Evolutionary conservation across 2,329 filamentous ascomycete species (phyloP), one percentile per base, ranked within the genome.

Genomic region (Colletotrichum sp.): DNA sequence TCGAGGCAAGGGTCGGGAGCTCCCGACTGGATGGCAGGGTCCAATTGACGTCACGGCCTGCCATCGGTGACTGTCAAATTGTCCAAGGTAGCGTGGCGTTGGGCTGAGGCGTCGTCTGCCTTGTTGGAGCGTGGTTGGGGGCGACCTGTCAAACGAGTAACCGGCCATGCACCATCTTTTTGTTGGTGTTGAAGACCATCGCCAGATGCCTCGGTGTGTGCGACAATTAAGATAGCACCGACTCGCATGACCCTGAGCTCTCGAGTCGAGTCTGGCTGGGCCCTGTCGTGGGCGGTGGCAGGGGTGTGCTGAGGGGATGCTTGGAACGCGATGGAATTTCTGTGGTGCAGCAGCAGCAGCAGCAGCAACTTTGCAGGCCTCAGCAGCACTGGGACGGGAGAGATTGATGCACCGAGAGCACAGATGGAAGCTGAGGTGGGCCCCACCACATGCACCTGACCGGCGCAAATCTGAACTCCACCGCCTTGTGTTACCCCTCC

Each of bases 11-110:
- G 73, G 73, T 76, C 70, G 73, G 73, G 57, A 69, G 70, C 70
- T 69, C 73, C 73, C 73, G 73, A 76, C 73, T 73, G 73, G 73
- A 73, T 11, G 13, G 25, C 32, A 73, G 70, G 73, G 70, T 30
- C 64, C 59, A 62, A 59, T 57, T 76, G 73, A 76, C 73, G 73
- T 76, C 73, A 73, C 59, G 34, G 49, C 39, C 34, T 25, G n/a
- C 27, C 63, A 65, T 32, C 34, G 36, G 15, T 27, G 15, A 16
- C 32, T 36, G 52, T 25, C 52, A 25, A 27, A 36, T 29, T 49
- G 63, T 13, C 16, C 29, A 19, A 29, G 25, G 19, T 65, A 29
- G 63, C 63, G 63, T 30, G 22, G 63, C 63, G 22, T 65, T 49
- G 36, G 63, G 63, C 36, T 49, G 63, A 65, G 34, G 34, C 34